Base-by-base conservation (phyloP, 2,329 filamentous ascomycete species). In the Trichophyton equinum region DNA sequence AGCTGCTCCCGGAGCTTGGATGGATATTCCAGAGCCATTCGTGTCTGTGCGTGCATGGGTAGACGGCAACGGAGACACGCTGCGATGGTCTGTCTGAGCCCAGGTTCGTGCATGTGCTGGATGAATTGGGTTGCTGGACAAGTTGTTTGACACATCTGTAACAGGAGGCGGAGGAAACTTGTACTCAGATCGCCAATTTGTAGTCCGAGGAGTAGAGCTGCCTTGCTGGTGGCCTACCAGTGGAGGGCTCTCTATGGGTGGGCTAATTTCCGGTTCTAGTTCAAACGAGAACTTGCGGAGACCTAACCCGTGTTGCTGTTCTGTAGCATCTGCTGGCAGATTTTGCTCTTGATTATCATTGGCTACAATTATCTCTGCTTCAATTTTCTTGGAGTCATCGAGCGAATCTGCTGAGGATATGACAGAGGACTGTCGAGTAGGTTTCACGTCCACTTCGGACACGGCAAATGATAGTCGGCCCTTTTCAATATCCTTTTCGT, bases 401-500 rank as follows among this genome's bases (percentile, higher is more conserved):
- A 53, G 20, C 1, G 49, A 15, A 25, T 53, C 49, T 22, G 49
- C 15, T 3, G 49, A 53, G 8, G 49, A 53, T 4, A 53, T 33
- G 22, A 53, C 25, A 8, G 49, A 53, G 11, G 49, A 30, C 13
- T 53, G 25, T 9, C 8, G 49, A 1, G 49, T 33, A n/a, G 49
- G 49, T 8, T 53, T 53, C 2, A 25, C 15, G 11, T 33, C 49
- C 4, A 53, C 49, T 53, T 53, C 49, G 6, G 49, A 53, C 8
- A 53, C 25, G 13, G 49, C n/a, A 53, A 30, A 53, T 15, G 49
- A 47, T 9, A 20, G 44, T 5, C 44, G 18, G 18, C 44, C 44
- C 44, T 20, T 53, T 53, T 53, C 49, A n/a, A 53, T 53, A n/a
- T 53, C 49, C 49, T 53, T 53, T 53, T 53, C 49, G 25, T 33